phyloP scores from a whole-genome alignment of 139 green algal genomes.

The Auxenochlorella protothecoides region DNA sequence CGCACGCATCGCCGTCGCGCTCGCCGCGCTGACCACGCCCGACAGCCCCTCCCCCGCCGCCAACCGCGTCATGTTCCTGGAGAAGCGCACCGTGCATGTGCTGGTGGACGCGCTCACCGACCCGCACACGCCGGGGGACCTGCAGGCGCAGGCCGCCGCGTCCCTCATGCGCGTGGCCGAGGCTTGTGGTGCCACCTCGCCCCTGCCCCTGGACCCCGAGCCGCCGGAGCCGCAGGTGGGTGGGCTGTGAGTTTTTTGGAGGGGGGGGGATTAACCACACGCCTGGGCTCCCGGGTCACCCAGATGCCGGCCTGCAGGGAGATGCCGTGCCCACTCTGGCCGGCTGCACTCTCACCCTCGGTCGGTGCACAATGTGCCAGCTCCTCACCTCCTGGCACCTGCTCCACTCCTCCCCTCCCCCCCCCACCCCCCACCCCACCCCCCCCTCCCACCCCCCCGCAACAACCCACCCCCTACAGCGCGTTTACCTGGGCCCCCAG shows the following conservation, averaged over 20 bases:
- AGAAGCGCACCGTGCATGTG: slow-evolving; percentile 67
- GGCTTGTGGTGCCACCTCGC: slow-evolving; percentile 2
- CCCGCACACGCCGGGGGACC: background rate
- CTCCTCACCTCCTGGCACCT: background rate
- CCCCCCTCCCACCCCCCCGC: background rate
- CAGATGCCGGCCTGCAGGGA: too few relatives aligned
- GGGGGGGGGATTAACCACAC: too few relatives aligned
- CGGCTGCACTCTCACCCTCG: background rate
- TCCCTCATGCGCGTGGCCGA: slow-evolving; percentile 7
- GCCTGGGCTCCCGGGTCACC: too few relatives aligned
- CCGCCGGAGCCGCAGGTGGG: slow-evolving; percentile 6
- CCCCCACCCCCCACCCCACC: background rate
- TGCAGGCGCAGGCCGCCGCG: slow-evolving; percentile 16
- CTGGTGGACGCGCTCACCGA: slow-evolving; percentile 75
- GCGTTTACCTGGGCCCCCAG: slow-evolving; percentile 58
- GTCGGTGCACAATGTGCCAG: background rate
- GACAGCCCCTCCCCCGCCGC: slow-evolving; percentile 30
- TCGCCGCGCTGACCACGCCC: slow-evolving; percentile 63
- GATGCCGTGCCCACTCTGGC: background rate
- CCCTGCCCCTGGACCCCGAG: slow-evolving; percentile 1
- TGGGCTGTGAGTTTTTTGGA: background rate
- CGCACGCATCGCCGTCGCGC: slow-evolving; percentile 59
- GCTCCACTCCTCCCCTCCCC: background rate
- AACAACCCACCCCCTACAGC: slow-evolving; percentile 21
- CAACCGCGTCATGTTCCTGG: slow-evolving; percentile 64